Base-by-base conservation (phyloP, 306 rosid genomes). In the Lupinus albus region DNA sequence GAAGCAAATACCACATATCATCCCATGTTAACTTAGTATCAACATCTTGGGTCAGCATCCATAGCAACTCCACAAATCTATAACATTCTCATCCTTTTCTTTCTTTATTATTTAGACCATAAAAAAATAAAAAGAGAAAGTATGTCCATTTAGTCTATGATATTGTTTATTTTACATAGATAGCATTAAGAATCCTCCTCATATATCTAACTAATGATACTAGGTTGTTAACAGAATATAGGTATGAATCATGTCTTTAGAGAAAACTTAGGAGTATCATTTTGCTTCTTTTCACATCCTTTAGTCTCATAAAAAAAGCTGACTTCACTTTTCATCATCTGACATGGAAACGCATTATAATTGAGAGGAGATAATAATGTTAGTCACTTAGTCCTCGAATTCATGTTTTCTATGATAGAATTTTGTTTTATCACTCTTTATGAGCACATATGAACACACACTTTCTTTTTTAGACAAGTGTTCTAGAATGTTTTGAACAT, bases 181-280 rank as follows among this genome's bases (percentile, higher is more conserved):
- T 15, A 25, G 9, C 76, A 32, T 61, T 11, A 61, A 11, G 13
- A 55, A 10, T 38, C 36, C 18, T 21, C 9, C 39, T 49, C 15
- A 10, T 1, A 45, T 21, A 33, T 46, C 46, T 70, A 16, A 58
- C 56, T 35, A 45, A 47, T 0, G 41, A 36, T 63, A 66, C 53
- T 28, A 65, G 4, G 18, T 68, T 64, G 1, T 41, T 32, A 13
- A 25, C 57, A 0, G 77, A 63, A 81, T 81, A 81, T 64, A 45
- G 82, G 68, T 57, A 46, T 74, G 74, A 66, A 20, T 48, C 62
- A 28, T 49, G 61, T 20, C 72, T 74, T 82, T 75, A 21, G 48
- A 66, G 63, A 58, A 71, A 55, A 75, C 73, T 82, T 75, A 38
- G 21, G 74, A 72, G 61, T 60, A 68, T 51, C 77, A 47, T 65